These are phyloP conservation scores for Immersiella caudata DNA, from an alignment of 495 filamentous ascomycete species.

Conservation along the genomic window DNA sequence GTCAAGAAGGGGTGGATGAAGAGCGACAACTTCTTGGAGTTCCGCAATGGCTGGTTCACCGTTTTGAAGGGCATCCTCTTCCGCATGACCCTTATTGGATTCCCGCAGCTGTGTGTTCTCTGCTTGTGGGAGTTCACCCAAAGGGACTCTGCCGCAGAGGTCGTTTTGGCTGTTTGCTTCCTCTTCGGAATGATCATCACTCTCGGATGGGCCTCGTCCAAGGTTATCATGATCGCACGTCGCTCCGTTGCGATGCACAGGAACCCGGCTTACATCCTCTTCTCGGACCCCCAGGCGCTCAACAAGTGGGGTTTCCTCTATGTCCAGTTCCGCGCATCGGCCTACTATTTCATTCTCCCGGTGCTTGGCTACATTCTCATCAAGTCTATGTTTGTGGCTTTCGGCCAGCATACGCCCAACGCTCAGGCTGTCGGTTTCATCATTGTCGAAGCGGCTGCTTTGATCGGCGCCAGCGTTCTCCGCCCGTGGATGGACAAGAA, in stretches of 20 bases:
- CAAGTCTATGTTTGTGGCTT: constrained; percentile 90
- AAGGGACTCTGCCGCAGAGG: constrained; percentile 82
- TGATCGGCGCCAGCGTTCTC: constrained; percentile 78
- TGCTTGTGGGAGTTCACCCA: constrained; percentile 94
- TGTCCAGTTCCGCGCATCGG: constrained; percentile 93
- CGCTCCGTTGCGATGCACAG: constrained; percentile 90
- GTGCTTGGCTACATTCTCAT: constrained; percentile 75
- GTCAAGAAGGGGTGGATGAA: constrained; percentile 76
- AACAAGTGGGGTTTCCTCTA: constrained; percentile 99
- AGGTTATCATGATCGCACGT: constrained; percentile 86
- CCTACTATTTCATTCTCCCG: constrained; percentile 95
- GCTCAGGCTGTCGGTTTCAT: constrained; percentile 85
- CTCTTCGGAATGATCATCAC: constrained; percentile 78
- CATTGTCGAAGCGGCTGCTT: constrained; percentile 78
- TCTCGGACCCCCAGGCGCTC: constrained; percentile 86
- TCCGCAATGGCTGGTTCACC: constrained; percentile 79
- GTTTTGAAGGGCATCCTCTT: constrained; percentile 69
- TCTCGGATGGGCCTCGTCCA: constrained; percentile 84
- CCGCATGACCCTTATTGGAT: constrained; percentile 87
- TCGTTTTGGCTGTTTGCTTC: constrained; percentile 88
- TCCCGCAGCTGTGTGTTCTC: constrained; percentile 87
- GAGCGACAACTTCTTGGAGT: constrained; percentile 87
- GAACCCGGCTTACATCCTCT: constrained; percentile 96
- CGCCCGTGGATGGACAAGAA: constrained; percentile 99
- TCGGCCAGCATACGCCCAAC: constrained; percentile 72